Conservation (phyloP, 768 basidiomycete species). For the Baorangia bicolor region DNA sequence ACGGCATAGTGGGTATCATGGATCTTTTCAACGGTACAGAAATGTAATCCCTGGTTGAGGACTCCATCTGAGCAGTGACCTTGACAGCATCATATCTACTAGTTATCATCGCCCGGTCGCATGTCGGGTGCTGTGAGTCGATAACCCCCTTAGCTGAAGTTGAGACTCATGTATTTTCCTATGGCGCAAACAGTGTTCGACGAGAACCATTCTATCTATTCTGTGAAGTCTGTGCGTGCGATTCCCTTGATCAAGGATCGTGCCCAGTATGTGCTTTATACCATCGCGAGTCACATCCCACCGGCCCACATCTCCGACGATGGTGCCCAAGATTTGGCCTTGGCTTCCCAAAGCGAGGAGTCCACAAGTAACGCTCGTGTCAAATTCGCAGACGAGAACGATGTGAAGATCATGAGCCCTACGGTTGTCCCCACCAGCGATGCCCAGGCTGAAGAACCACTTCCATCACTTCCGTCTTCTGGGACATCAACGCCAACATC, state of each 20-base stretch:
- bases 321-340: conserved; percentile 21
- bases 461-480: conserved; percentile 36
- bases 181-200: conserved; percentile 58
- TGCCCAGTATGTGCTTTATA: conserved; percentile 52
- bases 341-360: conserved; percentile 8
- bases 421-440: conserved; percentile 6
- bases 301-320: conserved; percentile 43
- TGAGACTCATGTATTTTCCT: conserved; percentile 1
- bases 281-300: conserved; percentile 51
- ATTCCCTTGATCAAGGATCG: conserved; percentile 71
- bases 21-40: conserved; percentile 66
- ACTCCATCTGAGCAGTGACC: conserved; percentile 12
- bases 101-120: conserved; percentile 61
- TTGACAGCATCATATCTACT: conserved; percentile 70
- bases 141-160: neutral
- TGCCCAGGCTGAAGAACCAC: neutral
- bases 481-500: conserved; percentile 57
- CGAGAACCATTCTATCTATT: conserved; percentile 57
- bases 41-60: neutral
- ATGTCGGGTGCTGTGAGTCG: conserved; percentile 65
- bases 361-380: conserved; percentile 38
- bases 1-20: conserved; percentile 75
- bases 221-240: conserved; percentile 64
- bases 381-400: conserved; percentile 50
- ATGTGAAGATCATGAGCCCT: conserved; percentile 47